Base-by-base conservation (phyloP, 1,284 basidiomycete genomes). In the Entoloma clypeatum region DNA sequence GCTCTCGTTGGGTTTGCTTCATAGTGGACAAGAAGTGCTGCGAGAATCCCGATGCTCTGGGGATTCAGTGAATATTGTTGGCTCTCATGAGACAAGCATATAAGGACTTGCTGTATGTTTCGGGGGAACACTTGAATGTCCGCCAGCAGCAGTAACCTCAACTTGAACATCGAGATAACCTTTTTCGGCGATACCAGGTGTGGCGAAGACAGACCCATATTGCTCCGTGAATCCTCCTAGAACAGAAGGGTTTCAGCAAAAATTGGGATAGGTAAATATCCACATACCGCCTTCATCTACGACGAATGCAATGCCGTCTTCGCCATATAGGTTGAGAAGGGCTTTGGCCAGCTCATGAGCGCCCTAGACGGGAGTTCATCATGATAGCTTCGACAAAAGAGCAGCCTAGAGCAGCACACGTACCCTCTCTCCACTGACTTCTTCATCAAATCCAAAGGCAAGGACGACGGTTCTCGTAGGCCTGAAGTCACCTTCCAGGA, bases 391-490 rank as follows among this genome's bases (percentile, higher is more conserved):
- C 36, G 6, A 40, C 44, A 25, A n/a, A n/a, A 36, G 13, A 13
- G 18, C 14, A 24, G 29, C 34, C 28, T 31, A 4, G n/a, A 30
- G 32, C 24, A 16, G 19, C 7, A 45, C 3, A 36, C 55, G 29
- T 56, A 71, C 71, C 46, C 79, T 58, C n/a, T 41, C 45, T 25
- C 81, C 83, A 40, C 70, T 69, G 11, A 71, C 62, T 64, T 90
- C 86, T 57, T 89, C 87, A 56, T 89, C 86, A 50, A 82, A 83
- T 7, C 87, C 86, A 49, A 79, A 81, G 2, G 80, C 74, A 30
- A 88, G 64, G 2, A 89, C 72, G 35, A 88, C 61, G 1, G 77
- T 77, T 22, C 82, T 67, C 0, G 62, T 60, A 9, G 82, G 82
- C 31, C 66, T 50, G 58, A 79, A 85, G 16, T 69, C 70, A 10